Evolutionary conservation across 2,329 filamentous ascomycete species (phyloP), one percentile per base, ranked within the genome.

Genomic region (Orbilia brochopaga): DNA sequence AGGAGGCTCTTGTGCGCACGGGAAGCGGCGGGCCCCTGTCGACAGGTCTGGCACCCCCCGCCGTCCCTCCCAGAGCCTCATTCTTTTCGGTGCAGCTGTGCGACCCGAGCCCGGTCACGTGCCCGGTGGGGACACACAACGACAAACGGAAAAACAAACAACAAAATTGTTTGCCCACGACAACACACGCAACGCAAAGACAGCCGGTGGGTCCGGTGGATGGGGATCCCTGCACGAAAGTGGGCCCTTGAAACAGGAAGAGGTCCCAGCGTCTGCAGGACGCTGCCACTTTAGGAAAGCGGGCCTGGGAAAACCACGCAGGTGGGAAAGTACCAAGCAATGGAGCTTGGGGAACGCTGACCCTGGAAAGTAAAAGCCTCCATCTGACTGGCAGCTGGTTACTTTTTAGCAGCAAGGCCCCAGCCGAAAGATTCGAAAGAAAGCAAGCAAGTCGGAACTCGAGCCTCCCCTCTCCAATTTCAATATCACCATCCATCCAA

Each of bases 181-280:
- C 27, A 32, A 32, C 27, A 32, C 27, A 32, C n/a, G n/a, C 27
- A 32, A 32, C 27, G 8, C 27, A 44, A 44, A 13, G 40, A 5
- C 13, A 17, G 17, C 40, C 7, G 40, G 40, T 44, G 40, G 11
- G 40, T 48, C 19, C 19, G 44, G 8, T 10, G 44, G 11, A 32
- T n/a, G 50, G 15, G 21, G 21, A 30, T 53, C 64, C 66, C 10
- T 50, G 32, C 30, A 37, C 53, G 52, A 57, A 70, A 59, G 63
- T 59, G 66, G 66, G 59, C 66, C 50, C 54, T 59, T 72, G 67
- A 72, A 72, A 72, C 67, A 65, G 11, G 55, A 72, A 72, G 67
- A 72, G 67, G 67, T 72, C 67, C 67, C 60, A 72, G 67, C 67
- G 67, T 65, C 55, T 72, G 67, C 67, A 72, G 55, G 42, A 57